Conservation (phyloP, 805 yeast species). For the Candida tallmaniae region DNA sequence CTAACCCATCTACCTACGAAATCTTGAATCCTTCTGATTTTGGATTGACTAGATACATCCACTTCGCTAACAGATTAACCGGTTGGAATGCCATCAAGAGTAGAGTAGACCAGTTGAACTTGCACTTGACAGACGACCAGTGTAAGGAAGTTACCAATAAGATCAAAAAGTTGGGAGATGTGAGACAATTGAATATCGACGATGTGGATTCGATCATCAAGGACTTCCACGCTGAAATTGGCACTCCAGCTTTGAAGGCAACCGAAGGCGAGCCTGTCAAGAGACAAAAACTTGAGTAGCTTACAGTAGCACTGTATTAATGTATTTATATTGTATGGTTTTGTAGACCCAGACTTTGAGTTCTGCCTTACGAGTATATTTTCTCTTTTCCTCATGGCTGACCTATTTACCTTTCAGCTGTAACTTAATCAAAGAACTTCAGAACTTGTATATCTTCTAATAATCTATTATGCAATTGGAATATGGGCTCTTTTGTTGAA, state of each 20-base stretch:
- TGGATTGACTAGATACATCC: constrained; percentile 58
- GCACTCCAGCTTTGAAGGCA: constrained; percentile 1
- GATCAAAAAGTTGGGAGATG: constrained; percentile 55
- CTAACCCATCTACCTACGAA: constrained; percentile 61
- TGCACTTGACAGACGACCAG: constrained; percentile 53
- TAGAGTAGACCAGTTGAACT: constrained; percentile 56
- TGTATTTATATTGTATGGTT: too few species aligned
- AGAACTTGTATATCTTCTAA: too few species aligned
- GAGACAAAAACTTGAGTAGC: constrained; percentile 7
- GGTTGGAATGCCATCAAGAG: constrained; percentile 64
- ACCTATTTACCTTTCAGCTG: too few species aligned
- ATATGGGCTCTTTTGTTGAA: constrained; percentile 63
- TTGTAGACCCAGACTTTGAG: too few species aligned
- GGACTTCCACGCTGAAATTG: constrained; percentile 43
- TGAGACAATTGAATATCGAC: constrained; percentile 54
- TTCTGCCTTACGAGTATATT: too few species aligned
- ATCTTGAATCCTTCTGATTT: constrained; percentile 55
- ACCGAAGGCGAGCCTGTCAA: constrained; percentile 3
- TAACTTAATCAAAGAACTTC: too few species aligned
- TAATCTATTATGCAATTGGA: too few species aligned
- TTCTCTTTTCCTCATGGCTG: too few species aligned
- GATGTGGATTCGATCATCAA: constrained; percentile 59
- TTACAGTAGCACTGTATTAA: too few species aligned
- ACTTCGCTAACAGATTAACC: constrained; percentile 56
- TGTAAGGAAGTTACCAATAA: constrained; percentile 52